These are phyloP conservation scores for Pleurotus djamor DNA, from an alignment of 768 basidiomycete genomes.

Conservation along the genomic window DNA sequence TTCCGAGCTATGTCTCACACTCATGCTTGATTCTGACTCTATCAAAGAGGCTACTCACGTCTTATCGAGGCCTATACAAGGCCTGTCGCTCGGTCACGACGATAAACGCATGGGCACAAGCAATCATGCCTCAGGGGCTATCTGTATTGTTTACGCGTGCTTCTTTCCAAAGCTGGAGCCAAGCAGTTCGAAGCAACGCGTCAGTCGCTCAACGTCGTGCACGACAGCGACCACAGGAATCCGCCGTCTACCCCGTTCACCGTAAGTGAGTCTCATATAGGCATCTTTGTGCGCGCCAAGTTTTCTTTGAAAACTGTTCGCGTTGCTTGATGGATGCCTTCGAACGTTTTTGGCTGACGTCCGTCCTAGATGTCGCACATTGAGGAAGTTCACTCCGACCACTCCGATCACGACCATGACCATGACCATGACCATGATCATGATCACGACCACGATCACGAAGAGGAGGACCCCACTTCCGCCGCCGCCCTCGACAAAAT, in stretches of 20 bases:
- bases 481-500: conserved; percentile 88
- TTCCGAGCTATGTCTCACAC: no score
- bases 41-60: no score
- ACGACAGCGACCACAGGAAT: conserved; percentile 28
- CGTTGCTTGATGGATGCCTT: not conserved
- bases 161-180: conserved; percentile 14
- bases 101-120: no score
- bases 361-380: conserved; percentile 70
- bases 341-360: not conserved
- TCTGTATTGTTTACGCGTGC: conserved; percentile 7
- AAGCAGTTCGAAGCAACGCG: conserved; percentile 29
- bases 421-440: conserved; percentile 56
- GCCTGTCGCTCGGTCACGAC: no score
- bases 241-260: conserved; percentile 12
- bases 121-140: no score
- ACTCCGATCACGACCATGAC: conserved; percentile 64
- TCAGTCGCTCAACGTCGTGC: conserved; percentile 27
- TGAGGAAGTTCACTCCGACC: conserved; percentile 82
- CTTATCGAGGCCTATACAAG: no score
- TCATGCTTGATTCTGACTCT: no score
- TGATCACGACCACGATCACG: conserved; percentile 50
- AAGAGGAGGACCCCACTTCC: conserved; percentile 82
- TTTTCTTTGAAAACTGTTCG: no score
- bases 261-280: conserved; percentile 19
- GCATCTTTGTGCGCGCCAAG: no score